A percentile compares a stretch with the other conserved stretches of the same genome.
Evolutionary conservation across 108 stramenopile species (phyloP).

Genomic region (Phaeodactylum tricornutum): DNA sequence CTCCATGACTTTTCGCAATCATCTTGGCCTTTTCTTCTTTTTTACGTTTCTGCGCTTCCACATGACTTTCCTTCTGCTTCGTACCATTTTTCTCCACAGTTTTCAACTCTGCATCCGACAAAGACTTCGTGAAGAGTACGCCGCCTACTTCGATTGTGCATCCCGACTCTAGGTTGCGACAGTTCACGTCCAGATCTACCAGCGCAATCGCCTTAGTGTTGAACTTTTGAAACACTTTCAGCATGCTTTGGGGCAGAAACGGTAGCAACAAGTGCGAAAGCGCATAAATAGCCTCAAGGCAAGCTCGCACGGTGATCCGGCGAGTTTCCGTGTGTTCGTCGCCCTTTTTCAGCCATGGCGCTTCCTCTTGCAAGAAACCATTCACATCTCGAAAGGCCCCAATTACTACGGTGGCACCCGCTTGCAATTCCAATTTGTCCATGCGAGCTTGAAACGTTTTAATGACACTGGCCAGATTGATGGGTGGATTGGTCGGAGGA

Average conservation of each 20-base stretch:
- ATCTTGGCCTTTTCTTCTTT: slow-evolving; percentile 78
- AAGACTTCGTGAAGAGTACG: slow-evolving; percentile 54
- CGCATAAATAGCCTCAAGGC: slow-evolving; percentile 90
- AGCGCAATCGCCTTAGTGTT: slow-evolving; percentile 59
- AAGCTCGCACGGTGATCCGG: slow-evolving; percentile 75
- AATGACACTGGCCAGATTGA: slow-evolving; percentile 37
- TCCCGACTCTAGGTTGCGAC: slow-evolving; percentile 56
- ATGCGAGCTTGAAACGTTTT: slow-evolving; percentile 56
- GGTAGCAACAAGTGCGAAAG: slow-evolving; percentile 87
- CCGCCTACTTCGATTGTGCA: slow-evolving; percentile 61
- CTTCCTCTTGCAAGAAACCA: slow-evolving; percentile 87
- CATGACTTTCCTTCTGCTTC: slow-evolving; percentile 68
- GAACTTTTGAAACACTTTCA: slow-evolving; percentile 82
- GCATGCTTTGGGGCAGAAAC: slow-evolving; percentile 79
- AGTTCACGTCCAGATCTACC: slow-evolving; percentile 31
- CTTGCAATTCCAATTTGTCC: slow-evolving; percentile 66
- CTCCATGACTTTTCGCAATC: slow-evolving; percentile 41
- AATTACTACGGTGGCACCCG: slow-evolving; percentile 65
- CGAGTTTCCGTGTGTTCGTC: slow-evolving; percentile 73
- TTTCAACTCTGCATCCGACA: slow-evolving; percentile 55
- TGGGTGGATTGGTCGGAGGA: slow-evolving; percentile 5
- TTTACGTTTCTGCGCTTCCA: slow-evolving; percentile 65
- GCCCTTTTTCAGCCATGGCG: slow-evolving; percentile 94
- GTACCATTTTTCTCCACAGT: slow-evolving; percentile 40
- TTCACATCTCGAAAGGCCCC: slow-evolving; percentile 83